Evolutionary conservation across 192 early-diverging fungal genomes (phyloP).

Genomic region (Phlyctochytrium arcticum): DNA sequence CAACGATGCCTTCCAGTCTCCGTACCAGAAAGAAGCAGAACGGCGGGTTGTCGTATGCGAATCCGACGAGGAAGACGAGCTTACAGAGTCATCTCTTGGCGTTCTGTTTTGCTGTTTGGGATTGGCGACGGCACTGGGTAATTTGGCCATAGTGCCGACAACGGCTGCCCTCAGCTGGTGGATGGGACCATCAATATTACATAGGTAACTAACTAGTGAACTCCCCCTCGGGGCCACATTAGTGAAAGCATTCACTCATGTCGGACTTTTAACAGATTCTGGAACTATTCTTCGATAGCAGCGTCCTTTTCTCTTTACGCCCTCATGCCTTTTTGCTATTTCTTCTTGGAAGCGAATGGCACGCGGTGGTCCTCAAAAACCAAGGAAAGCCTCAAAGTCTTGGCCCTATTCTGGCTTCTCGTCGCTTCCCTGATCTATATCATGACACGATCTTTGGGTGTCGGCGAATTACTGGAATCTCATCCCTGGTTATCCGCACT

Average conservation of each 20-base stretch:
- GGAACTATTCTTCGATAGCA: slow-evolving; percentile 16
- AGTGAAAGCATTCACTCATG: neutral
- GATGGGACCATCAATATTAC: neutral
- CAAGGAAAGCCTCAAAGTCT: slow-evolving; percentile 18
- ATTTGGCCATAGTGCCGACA: slow-evolving; percentile 1
- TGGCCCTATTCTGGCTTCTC: slow-evolving; percentile 14
- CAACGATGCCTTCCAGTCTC: too few relatives aligned
- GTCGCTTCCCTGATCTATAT: slow-evolving; percentile 17
- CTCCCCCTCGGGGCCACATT: neutral
- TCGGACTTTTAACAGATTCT: slow-evolving; percentile 6
- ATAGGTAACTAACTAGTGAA: slow-evolving; percentile 2
- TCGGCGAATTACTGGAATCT: slow-evolving; percentile 12
- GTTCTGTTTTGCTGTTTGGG: slow-evolving; percentile 18
- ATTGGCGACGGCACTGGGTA: slow-evolving; percentile 3
- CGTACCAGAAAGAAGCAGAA: neutral
- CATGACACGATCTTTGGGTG: slow-evolving; percentile 3
- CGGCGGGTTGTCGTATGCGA: neutral
- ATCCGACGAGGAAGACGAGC: slow-evolving; percentile 10
- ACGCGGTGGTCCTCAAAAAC: slow-evolving; percentile 12
- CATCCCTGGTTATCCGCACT: slow-evolving; percentile 24
- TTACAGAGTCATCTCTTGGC: neutral
- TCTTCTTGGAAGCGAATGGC: slow-evolving; percentile 22
- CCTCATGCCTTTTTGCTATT: slow-evolving; percentile 26
- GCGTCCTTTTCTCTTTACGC: slow-evolving; percentile 16
- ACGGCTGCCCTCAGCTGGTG: neutral